These are phyloP conservation scores for Diaporthe longicolla DNA, from an alignment of 2,329 filamentous ascomycete species.

Conservation along the genomic window DNA sequence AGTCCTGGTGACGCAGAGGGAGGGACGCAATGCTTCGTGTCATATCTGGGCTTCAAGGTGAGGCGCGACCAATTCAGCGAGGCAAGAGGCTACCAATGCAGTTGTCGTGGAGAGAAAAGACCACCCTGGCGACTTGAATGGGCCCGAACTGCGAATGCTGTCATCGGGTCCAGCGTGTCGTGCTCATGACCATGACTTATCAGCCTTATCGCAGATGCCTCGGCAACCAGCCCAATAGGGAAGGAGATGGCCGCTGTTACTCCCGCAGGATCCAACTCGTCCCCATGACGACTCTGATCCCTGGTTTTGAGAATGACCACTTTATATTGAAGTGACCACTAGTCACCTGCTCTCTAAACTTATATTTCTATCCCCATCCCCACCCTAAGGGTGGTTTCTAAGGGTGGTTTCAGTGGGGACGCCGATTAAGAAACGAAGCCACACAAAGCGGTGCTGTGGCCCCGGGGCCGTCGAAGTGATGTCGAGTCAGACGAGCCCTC, in stretches of 20 bases:
- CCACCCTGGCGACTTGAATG: not conserved
- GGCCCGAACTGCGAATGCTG: slow-evolving; percentile 11
- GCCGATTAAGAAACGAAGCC: not conserved
- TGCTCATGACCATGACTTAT: slow-evolving; percentile 23
- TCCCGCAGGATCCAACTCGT: not conserved
- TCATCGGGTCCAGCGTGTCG: slow-evolving; percentile 21
- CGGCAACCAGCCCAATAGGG: slow-evolving; percentile 17
- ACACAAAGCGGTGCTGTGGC: not conserved
- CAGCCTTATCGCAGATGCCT: slow-evolving; percentile 27
- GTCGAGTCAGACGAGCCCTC: not conserved
- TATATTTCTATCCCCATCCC: not conserved
- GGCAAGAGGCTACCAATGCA: not conserved
- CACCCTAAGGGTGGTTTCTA: not conserved
- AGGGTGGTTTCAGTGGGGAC: not conserved
- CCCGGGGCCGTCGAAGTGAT: not conserved
- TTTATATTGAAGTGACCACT: not conserved
- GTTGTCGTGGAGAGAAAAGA: slow-evolving; percentile 4
- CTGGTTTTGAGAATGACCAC: no score
- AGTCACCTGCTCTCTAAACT: not conserved
- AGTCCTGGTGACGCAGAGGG: slow-evolving; percentile 30
- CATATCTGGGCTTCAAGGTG: not conserved
- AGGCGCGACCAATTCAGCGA: not conserved
- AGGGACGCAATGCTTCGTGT: slow-evolving; percentile 28
- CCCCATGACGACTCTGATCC: not conserved
- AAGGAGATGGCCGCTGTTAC: slow-evolving; percentile 15